phyloP scores from a whole-genome alignment of 805 yeast genomes.

The Priceomyces castillae region DNA sequence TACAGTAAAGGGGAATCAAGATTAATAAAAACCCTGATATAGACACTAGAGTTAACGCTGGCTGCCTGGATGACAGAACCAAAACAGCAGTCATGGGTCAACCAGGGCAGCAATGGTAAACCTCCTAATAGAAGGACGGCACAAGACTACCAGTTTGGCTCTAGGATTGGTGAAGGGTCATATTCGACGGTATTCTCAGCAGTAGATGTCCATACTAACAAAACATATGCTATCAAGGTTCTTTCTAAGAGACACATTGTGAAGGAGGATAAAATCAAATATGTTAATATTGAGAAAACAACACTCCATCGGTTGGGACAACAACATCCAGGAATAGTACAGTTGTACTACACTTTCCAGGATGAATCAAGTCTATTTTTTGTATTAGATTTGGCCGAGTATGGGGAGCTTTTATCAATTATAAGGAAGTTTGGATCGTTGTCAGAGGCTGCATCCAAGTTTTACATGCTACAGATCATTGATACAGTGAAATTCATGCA shows the following conservation, averaged over 20 bases:
- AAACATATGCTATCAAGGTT: conserved; percentile 86
- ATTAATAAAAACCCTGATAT: neutral
- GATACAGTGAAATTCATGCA: conserved; percentile 91
- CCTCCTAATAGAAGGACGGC: conserved; percentile 49
- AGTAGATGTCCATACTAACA: conserved; percentile 66
- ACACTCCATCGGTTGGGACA: conserved; percentile 83
- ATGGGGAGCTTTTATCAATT: conserved; percentile 86
- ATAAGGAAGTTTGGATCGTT: conserved; percentile 76
- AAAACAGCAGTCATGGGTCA: neutral
- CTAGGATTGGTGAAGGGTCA: conserved; percentile 91
- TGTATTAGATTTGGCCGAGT: conserved; percentile 90
- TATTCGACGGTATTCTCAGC: conserved; percentile 93
- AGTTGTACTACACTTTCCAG: conserved; percentile 90
- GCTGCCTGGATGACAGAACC: conserved; percentile 1
- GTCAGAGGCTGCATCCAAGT: conserved; percentile 69
- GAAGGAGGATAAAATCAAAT: conserved; percentile 89
- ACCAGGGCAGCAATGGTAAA: neutral
- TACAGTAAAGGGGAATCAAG: neutral
- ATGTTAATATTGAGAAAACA: conserved; percentile 92
- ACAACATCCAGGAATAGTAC: conserved; percentile 89
- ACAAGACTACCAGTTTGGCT: conserved; percentile 85
- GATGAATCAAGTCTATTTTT: conserved; percentile 85
- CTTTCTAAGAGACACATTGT: conserved; percentile 91
- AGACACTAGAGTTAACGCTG: neutral
- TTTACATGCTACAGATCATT: conserved; percentile 82